phyloP scores from a whole-genome alignment of 2,329 filamentous ascomycete species.

The Xylaria arbuscula region DNA sequence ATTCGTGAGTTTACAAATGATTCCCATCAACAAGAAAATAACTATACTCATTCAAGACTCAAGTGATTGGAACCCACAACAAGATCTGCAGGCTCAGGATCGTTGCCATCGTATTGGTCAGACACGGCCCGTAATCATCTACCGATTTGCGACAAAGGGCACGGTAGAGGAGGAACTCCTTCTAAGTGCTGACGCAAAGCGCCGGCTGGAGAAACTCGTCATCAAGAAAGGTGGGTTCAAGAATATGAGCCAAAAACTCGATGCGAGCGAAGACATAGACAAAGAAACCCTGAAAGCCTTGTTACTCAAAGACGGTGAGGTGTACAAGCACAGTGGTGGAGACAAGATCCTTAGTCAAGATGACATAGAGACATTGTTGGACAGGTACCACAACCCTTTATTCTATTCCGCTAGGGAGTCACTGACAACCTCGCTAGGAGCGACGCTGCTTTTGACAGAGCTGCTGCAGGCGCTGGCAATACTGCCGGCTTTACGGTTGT shows the following conservation, averaged over 20 bases:
- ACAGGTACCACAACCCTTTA: conserved; percentile 61
- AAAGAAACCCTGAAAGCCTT: conserved; percentile 71
- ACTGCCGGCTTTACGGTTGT: conserved; percentile 80
- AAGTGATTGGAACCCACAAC: conserved; percentile 91
- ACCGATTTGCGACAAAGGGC: conserved; percentile 89
- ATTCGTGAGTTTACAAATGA: conserved; percentile 59
- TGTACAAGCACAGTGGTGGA: conserved; percentile 68
- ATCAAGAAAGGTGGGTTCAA: conserved; percentile 93
- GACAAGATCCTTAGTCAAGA: conserved; percentile 76
- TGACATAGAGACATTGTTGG: conserved; percentile 82
- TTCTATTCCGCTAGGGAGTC: background rate
- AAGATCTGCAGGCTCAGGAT: conserved; percentile 96
- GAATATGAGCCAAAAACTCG: conserved; percentile 72
- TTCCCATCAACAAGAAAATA: background rate
- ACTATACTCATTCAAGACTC: conserved; percentile 32
- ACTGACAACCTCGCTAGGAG: conserved; percentile 53
- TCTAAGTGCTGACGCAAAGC: conserved; percentile 89
- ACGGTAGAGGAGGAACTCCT: conserved; percentile 92
- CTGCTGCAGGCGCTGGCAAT: conserved; percentile 81
- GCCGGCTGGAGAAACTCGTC: conserved; percentile 90
- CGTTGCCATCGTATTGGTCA: conserved; percentile 95
- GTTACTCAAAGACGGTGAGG: conserved; percentile 77
- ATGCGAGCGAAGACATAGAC: conserved; percentile 64
- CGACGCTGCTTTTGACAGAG: conserved; percentile 72
- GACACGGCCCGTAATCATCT: conserved; percentile 90